Evolutionary conservation across 2,329 filamentous ascomycete genomes (phyloP), one percentile per base, ranked within the genome.

Genomic region (Curvularia spicifera): DNA sequence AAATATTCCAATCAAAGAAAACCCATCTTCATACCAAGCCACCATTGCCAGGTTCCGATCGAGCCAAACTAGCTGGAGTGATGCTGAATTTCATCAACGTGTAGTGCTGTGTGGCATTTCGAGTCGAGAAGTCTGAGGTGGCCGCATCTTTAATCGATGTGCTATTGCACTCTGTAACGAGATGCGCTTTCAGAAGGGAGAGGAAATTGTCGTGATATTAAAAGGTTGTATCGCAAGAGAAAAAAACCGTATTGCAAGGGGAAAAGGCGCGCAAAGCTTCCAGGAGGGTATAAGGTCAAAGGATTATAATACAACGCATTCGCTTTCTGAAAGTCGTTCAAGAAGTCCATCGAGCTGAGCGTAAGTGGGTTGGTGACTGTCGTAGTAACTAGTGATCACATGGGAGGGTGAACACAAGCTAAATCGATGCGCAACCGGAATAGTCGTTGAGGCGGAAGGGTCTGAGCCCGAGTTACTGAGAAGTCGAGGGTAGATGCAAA

Each of bases 361-460:
- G 35, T 31, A 45, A 10, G 40, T 40, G 28, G 31, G 45, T 59
- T 39, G 35, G 22, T 56, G 52, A 54, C 47, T 54, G 33, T 44
- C 48, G 40, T 50, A 31, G 42, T 50, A 40, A 18, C 52, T 51
- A 59, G 31, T 58, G 18, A 13, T 53, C 55, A 58, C 51, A 63
- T 47, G 35, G 52, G 26, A 45, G 40, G 31, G n/a, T 40, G 22
- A 33, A 7, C 31, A 39, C 51, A 45, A 56, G 58, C 60, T 61
- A 46, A 59, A 61, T 63, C 56, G 59, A 62, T 55, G 65, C 61
- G 61, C 54, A 50, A 33, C 52, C 53, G 29, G 18, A 39, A 29
- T 7, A 42, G 24, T 24, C 49, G 37, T 39, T 18, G 10, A 54
- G n/a, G 2, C 35, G 26, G 22, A 49, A 48, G 33, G 40, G 40